Conservation (phyloP, 2,329 filamentous ascomycete species). For the Diaporthe vexans region DNA sequence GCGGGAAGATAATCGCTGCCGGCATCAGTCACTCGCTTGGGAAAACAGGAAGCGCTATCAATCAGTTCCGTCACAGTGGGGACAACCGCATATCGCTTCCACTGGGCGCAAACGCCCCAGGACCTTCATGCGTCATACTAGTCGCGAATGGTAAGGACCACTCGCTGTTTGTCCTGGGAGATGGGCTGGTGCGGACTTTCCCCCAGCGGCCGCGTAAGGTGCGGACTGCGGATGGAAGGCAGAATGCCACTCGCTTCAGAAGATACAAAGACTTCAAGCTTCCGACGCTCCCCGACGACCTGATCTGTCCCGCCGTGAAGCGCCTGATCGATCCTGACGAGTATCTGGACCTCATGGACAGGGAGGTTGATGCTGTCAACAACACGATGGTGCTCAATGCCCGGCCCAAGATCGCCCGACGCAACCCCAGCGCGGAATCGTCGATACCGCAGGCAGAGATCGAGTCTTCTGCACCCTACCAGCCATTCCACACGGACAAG, state of each 20-base stretch:
- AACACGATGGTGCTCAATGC: constrained; percentile 67
- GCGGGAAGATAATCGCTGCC: constrained; percentile 79
- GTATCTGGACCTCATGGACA: constrained; percentile 66
- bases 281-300: constrained; percentile 71
- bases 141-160: constrained; percentile 73
- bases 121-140: constrained; percentile 75
- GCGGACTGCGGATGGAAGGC: constrained; percentile 66
- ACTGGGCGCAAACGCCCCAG: constrained; percentile 64
- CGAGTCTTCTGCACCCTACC: constrained; percentile 94
- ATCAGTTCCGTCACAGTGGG: constrained; percentile 79
- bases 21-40: constrained; percentile 82
- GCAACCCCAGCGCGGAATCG: constrained; percentile 67
- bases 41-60: constrained; percentile 78
- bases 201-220: constrained; percentile 69
- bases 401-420: constrained; percentile 53
- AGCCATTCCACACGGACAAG: constrained; percentile 93
- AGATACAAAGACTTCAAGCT: constrained; percentile 78
- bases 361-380: constrained; percentile 67
- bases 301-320: constrained; percentile 69
- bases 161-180: constrained; percentile 74
- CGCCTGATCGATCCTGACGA: constrained; percentile 70
- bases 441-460: constrained; percentile 86
- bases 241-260: constrained; percentile 66
- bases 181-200: constrained; percentile 77
- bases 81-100: constrained; percentile 82